Evolutionary conservation across 2,329 filamentous ascomycete species (phyloP).

Genomic region (Fusarium xylarioides): DNA sequence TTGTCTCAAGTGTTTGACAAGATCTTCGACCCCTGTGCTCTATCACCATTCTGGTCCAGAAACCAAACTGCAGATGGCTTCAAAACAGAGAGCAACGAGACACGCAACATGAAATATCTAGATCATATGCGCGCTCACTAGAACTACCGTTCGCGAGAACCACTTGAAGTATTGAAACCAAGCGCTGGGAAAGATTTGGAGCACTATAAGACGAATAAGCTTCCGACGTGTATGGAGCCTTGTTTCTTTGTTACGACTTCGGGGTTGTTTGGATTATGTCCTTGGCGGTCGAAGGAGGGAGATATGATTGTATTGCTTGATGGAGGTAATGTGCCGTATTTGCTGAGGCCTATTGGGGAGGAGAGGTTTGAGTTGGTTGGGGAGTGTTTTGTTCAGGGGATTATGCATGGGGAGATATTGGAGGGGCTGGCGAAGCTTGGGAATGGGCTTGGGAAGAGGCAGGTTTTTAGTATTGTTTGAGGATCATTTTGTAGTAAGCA

Average conservation of each 20-base stretch:
- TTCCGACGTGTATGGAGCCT: conserved; percentile 7
- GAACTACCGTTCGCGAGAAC: background rate
- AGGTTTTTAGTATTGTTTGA: conserved; percentile 6
- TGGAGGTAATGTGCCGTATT: conserved; percentile 26
- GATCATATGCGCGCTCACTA: conserved; percentile 25
- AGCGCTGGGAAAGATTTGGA: fast-evolving
- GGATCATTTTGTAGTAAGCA: fast-evolving
- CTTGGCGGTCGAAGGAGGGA: conserved; percentile 20
- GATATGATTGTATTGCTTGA: conserved; percentile 15
- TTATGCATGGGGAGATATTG: conserved; percentile 25
- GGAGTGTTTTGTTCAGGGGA: conserved; percentile 23
- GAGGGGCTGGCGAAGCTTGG: background rate
- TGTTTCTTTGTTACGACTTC: conserved; percentile 22
- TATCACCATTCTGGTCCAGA: conserved; percentile 16
- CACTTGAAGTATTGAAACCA: background rate
- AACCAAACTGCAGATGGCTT: background rate
- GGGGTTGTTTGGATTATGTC: conserved; percentile 18
- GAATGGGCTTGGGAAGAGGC: background rate
- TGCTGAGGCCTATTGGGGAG: background rate
- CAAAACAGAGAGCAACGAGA: background rate
- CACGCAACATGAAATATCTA: conserved; percentile 4
- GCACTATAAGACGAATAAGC: background rate
- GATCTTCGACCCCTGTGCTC: conserved; percentile 23
- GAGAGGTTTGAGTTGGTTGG: conserved; percentile 8
- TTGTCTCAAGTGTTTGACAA: conserved; percentile 8